Evolutionary conservation across 2,329 filamentous ascomycete species (phyloP), one percentile per base, ranked within the genome.

Genomic region (Chaetomiaceae sp.): DNA sequence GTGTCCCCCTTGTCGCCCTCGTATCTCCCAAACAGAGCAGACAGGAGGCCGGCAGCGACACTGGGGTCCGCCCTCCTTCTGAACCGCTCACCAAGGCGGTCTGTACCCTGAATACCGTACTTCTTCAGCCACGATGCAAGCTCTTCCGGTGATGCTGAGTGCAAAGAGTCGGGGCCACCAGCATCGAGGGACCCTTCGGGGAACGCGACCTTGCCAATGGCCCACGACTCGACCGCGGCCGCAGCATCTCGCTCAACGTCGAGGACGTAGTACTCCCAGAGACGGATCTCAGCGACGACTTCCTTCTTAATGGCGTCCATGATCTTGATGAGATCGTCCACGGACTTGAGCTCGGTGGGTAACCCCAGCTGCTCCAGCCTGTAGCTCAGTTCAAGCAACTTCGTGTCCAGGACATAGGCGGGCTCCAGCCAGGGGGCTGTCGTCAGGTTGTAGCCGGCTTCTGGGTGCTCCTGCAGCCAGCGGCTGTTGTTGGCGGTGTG

Each of bases 401-500:
- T 73, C 8, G 77, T 78, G 61, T 85, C 81, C 4, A 85, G 73
- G 46, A 81, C 67, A 58, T 79, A 82, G 3, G 83, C 83, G 9
- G 82, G 75, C 63, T 85, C 77, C 13, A 87, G 68, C 81, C 83
- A 86, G 0, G 93, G 93, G 0, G 93, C 91, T 0, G 92, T 97
- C 35, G 84, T 83, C 57, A 96, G 75, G 66, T 95, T 99, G 76
- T 99, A 99, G 14, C 93, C 93, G 39, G 90, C 87, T 61, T 99
- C 93, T 0, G 95, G 93, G 64, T 99, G 92, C 54, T 95, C 86
- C 65, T 95, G 78, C 10, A 99, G 78, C 93, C 93, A 99, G 62
- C 86, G 81, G 69, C 87, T 95, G 70, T 97, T 97, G 73, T 96
- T 82, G 6, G 93, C 92, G 4, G 93, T 99, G 71, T 99, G 93